Base-by-base conservation (phyloP, 2,329 filamentous ascomycete genomes). In the Zalaria sp. region DNA sequence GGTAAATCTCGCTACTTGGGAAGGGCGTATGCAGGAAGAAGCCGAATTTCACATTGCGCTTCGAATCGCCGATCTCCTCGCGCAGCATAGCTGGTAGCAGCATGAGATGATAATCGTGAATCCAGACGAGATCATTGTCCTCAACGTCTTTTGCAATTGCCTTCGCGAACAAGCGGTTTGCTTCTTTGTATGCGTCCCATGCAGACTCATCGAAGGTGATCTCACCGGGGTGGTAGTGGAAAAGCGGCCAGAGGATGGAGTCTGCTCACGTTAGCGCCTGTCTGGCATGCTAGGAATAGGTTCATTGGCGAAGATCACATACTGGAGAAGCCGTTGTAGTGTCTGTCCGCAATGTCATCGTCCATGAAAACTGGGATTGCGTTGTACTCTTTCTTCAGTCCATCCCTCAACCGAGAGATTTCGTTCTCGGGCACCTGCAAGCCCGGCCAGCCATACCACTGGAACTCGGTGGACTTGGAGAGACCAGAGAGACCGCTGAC, bases 281-380 rank as follows among this genome's bases (percentile, higher is more conserved):
- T 18, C 37, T 57, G 10, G 28, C 25, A 9, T 27, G 34, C n/a
- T n/a, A 26, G 18, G 28, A 1, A 25, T 18, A 18, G 18, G 18
- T 18, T 18, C 18, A 18, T 18, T 18, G 18, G 18, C 18, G 18
- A 18, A 18, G 18, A 18, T 40, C 10, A 58, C 82, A 61, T 67
- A 93, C 86, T 96, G 32, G 88, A 89, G 62, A 96, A 96, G 38
- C 91, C 91, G 58, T 98, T 98, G 71, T 98, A 96, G 64, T 96
- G 91, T 48, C 81, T 77, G 61, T 96, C 91, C 40, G 88, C 88
- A 46, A 96, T 74, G 51, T 96, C 87, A 54, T 95, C 86, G 46
- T 88, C 83, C 56, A 96, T 79, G 60, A 95, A 95, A 42, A 98
- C 83, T 1, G 91, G 89, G 34, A 93, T 77, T 5, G 89, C 88